These are phyloP conservation scores for Trichoderma simmonsii DNA, from an alignment of 2,329 filamentous ascomycete genomes.

Conservation along the genomic window DNA sequence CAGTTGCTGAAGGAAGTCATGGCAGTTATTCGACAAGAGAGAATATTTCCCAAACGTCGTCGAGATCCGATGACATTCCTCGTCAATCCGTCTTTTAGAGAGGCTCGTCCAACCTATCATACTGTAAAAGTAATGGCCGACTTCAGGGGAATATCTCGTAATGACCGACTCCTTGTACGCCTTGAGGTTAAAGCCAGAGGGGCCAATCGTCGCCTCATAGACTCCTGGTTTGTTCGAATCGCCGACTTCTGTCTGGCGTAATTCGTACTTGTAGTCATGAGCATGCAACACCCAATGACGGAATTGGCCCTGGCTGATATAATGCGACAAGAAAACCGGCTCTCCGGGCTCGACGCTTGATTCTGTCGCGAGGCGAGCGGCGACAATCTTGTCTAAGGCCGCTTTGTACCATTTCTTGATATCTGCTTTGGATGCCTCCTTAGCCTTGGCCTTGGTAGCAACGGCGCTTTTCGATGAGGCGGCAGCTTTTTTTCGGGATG, in stretches of 20 bases:
- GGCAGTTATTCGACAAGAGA: neutral
- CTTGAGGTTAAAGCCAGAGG: neutral
- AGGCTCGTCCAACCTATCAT: neutral
- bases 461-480: neutral
- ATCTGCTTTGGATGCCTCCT: neutral
- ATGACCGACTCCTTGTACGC: neutral
- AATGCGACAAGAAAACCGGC: neutral
- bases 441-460: neutral
- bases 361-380: neutral
- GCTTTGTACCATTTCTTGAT: neutral
- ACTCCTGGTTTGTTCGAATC: neutral
- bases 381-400: neutral
- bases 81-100: neutral
- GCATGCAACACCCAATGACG: neutral
- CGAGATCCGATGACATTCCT: neutral
- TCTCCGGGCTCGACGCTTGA: neutral
- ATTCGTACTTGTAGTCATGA: neutral
- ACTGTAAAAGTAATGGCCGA: neutral
- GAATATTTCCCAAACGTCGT: neutral
- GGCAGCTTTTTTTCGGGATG: too few species aligned
- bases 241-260: neutral
- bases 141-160: neutral
- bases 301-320: neutral
- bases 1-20: neutral
- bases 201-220: neutral